Evolutionary conservation across 2,329 filamentous ascomycete species (phyloP), one percentile per base, ranked within the genome.

Genomic region (Clonostachys chloroleuca): DNA sequence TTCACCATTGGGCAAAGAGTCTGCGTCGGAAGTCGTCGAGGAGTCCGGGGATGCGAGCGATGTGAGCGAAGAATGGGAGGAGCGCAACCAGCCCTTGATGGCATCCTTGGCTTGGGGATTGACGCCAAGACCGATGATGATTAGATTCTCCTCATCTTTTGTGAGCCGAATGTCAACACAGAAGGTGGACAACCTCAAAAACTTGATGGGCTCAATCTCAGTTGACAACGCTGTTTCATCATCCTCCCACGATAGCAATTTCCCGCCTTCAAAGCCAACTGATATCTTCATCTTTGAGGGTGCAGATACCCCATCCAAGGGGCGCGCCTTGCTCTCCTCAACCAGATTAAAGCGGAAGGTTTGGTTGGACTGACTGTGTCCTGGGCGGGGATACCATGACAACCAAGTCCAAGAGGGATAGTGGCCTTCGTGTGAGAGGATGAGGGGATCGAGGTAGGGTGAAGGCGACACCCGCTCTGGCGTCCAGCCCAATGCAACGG

Each of bases 341-440:
- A 65, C 56, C 47, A 65, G 58, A 42, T 58, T 61, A 41, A 67
- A 58, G 45, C 56, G 56, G 49, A 68, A 62, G n/a, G 48, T 43
- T 18, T 50, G 30, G 35, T 47, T 40, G 3, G 30, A 33, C 3
- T 42, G 24, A 18, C 16, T 42, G 36, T 44, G 47, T n/a, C 51
- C 55, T 12, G 55, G 47, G 39, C 54, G 57, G 8, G 59, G 50
- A 24, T 57, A 58, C 66, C 66, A 68, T 5, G 63, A 57, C 7
- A 68, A 59, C 66, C 66, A 68, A 5, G 63, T 65, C 66, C 65
- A 68, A 0, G 65, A 68, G 3, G 65, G 65, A 41, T 62, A 66
- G 4, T 54, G 45, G 20, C 54, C 56, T 14, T 59, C 54, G 36
- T 56, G 55, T 35, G 17, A 9, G 30, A 16, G 24, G 13, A 30